These are phyloP conservation scores for Annulohypoxylon bovei DNA, from an alignment of 495 filamentous ascomycete genomes.

Conservation along the genomic window DNA sequence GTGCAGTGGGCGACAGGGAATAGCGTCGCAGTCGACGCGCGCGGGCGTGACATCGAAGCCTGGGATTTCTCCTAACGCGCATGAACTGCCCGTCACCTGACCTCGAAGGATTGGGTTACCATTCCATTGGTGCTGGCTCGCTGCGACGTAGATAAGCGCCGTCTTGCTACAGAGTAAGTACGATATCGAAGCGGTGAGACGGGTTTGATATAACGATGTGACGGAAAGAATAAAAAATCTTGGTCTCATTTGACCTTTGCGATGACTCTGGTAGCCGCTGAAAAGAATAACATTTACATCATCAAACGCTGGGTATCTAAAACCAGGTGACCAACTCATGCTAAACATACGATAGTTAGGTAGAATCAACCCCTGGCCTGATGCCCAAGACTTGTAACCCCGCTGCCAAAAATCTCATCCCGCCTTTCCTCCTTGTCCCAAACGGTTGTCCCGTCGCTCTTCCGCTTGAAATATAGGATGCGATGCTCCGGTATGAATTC, in stretches of 20 bases:
- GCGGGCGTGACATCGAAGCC: constrained; percentile 17
- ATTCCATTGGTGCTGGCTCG: background rate
- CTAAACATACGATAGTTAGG: background rate
- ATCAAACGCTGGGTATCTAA: constrained; percentile 2
- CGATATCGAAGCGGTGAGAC: constrained; percentile 15
- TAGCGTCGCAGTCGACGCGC: background rate
- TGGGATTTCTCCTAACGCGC: constrained; percentile 15
- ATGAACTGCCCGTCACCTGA: constrained; percentile 40
- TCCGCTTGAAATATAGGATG: constrained; percentile 74
- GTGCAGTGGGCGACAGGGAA: constrained; percentile 29
- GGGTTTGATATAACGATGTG: background rate
- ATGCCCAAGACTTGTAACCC: constrained; percentile 24
- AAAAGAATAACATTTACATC: background rate
- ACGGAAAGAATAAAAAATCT: too few relatives aligned
- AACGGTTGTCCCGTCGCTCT: constrained; percentile 66
- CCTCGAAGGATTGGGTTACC: constrained; percentile 15
- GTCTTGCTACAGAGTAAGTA: background rate
- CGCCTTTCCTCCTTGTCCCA: constrained; percentile 62
- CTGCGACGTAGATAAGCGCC: background rate
- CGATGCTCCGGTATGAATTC: constrained; percentile 88
- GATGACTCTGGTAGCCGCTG: background rate
- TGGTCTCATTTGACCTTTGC: too few relatives aligned
- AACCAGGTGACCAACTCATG: background rate
- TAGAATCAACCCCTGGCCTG: background rate
- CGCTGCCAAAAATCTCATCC: constrained; percentile 58